phyloP scores from a whole-genome alignment of 2,329 filamentous ascomycete species.

The Aspergillus clavatus region DNA sequence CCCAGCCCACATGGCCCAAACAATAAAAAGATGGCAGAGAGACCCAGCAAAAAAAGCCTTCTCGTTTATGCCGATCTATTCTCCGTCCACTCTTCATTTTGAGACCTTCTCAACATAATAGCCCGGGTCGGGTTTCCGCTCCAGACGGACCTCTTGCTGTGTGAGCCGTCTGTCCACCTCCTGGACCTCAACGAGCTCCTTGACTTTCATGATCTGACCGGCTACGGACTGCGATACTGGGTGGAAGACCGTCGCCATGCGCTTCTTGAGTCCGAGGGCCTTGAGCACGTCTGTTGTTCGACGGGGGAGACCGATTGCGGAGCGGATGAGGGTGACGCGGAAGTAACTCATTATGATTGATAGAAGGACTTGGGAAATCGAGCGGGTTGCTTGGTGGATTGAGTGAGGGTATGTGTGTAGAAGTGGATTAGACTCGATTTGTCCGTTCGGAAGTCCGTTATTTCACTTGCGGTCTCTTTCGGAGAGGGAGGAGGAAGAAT shows the following conservation, averaged over 20 bases:
- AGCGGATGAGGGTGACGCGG: conserved; percentile 84
- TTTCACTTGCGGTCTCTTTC: too few species aligned
- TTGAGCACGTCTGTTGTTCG: conserved; percentile 75
- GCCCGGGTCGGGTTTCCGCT: conserved; percentile 69
- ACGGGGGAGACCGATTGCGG: conserved; percentile 78
- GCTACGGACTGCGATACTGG: conserved; percentile 75
- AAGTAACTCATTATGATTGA: conserved; percentile 66
- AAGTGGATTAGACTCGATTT: not conserved
- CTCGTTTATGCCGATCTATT: conserved; percentile 5
- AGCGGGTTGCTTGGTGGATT: conserved; percentile 3
- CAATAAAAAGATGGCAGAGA: not conserved
- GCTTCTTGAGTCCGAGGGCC: conserved; percentile 78
- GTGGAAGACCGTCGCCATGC: conserved; percentile 84
- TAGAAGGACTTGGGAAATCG: conserved; percentile 2
- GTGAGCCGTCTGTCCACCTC: conserved; percentile 66
- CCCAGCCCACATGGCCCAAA: not conserved
- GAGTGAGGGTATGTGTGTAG: not conserved
- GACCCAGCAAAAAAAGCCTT: not conserved
- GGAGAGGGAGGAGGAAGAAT: too few species aligned
- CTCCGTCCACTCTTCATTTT: conserved; percentile 20
- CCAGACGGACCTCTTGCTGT: conserved; percentile 63
- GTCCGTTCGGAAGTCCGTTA: too few species aligned
- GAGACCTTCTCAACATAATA: conserved; percentile 68
- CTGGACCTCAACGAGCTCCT: conserved; percentile 79
- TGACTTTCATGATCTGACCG: conserved; percentile 89